phyloP scores from a whole-genome alignment of 208 protist species.

The Trypanosomatidae sp. region DNA sequence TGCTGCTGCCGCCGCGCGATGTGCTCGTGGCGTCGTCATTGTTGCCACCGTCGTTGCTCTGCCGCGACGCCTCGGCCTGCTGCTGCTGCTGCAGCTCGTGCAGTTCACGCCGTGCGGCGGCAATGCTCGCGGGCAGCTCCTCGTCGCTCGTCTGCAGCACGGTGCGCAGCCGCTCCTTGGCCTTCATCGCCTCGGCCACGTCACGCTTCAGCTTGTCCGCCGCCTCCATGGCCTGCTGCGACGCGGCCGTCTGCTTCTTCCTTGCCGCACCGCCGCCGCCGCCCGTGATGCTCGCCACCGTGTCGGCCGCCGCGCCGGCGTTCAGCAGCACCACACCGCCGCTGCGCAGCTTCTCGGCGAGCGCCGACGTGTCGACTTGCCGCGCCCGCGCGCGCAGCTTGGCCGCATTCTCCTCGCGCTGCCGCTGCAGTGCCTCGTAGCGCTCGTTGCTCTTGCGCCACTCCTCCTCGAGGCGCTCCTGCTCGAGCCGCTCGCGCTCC shows the following conservation, averaged over 20 bases:
- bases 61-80: slow-evolving; percentile 7
- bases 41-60: slow-evolving; percentile 4
- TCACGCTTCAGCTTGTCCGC: slow-evolving; percentile 33
- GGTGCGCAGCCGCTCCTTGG: slow-evolving; percentile 45
- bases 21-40: too few relatives aligned
- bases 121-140: slow-evolving; percentile 29
- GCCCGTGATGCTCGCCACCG: slow-evolving; percentile 19
- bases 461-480: slow-evolving; percentile 28
- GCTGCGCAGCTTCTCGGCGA: slow-evolving; percentile 39
- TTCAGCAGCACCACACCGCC: slow-evolving; percentile 53
- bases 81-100: slow-evolving; percentile 13
- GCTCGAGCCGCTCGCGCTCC: slow-evolving; percentile 18
- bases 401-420: slow-evolving; percentile 48
- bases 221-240: slow-evolving; percentile 27
- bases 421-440: slow-evolving; percentile 26
- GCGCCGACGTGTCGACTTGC: slow-evolving; percentile 38
- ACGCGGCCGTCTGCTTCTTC: slow-evolving; percentile 9
- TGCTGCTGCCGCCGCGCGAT: too few relatives aligned
- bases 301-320: slow-evolving; percentile 10
- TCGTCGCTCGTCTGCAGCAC: slow-evolving; percentile 49
- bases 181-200: slow-evolving; percentile 36
- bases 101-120: slow-evolving; percentile 36
- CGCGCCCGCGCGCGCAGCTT: slow-evolving; percentile 25
- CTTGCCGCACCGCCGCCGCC: slow-evolving; percentile 23
- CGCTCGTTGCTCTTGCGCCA: slow-evolving; percentile 23